Evolutionary conservation across 768 basidiomycete genomes (phyloP).

Genomic region (Amanita pallidorosea): DNA sequence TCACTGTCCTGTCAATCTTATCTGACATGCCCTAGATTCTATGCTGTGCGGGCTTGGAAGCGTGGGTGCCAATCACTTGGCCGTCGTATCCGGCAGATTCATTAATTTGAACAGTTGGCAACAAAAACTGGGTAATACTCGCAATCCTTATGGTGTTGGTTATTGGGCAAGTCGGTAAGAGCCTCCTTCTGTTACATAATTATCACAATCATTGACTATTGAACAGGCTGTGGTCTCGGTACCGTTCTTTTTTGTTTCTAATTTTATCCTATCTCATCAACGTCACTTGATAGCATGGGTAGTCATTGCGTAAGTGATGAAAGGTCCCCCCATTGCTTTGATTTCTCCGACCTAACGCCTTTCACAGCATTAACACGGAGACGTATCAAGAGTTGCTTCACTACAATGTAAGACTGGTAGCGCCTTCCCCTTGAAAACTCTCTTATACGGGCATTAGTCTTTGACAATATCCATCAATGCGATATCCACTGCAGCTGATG

Average conservation of each 20-base stretch:
- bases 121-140: constrained; percentile 22
- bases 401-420: constrained; percentile 19
- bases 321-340: background rate
- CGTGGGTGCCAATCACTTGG: constrained; percentile 17
- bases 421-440: background rate
- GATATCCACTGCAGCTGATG: constrained; percentile 29
- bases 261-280: background rate
- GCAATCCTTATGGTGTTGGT: constrained; percentile 22
- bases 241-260: constrained; percentile 6
- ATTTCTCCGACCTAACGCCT: background rate
- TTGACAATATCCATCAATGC: constrained; percentile 32
- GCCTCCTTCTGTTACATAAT: background rate
- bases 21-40: constrained; percentile 24
- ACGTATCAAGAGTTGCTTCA: constrained; percentile 21
- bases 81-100: background rate
- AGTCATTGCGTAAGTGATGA: constrained; percentile 24
- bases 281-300: constrained; percentile 24
- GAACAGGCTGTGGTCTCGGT: constrained; percentile 24
- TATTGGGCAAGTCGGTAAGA: constrained; percentile 20
- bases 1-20: background rate
- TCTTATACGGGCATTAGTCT: constrained; percentile 10
- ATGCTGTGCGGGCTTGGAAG: constrained; percentile 37
- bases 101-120: constrained; percentile 23
- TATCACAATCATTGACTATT: background rate
- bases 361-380: constrained; percentile 16